A percentile compares a stretch with the other conserved stretches of the same genome.
These are phyloP conservation scores for Leptodermis oblonga DNA, from an alignment of 257 asterid genomes.

Conservation along the genomic window DNA sequence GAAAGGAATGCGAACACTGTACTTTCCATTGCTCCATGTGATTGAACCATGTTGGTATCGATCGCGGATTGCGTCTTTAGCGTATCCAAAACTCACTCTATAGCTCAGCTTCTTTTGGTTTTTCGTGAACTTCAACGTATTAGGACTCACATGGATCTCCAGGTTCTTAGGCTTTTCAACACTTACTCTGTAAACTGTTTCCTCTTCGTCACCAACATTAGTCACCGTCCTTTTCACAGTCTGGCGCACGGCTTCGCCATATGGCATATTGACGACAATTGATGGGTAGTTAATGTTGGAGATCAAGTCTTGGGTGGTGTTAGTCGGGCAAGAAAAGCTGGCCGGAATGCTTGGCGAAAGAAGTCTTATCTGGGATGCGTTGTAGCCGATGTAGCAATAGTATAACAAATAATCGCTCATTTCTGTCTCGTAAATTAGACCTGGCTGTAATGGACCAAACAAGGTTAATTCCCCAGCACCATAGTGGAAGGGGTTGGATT, in stretches of 20 bases:
- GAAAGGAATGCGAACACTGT: too few relatives aligned
- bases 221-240: constrained; percentile 54
- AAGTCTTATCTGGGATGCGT: constrained; percentile 38
- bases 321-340: constrained; percentile 55
- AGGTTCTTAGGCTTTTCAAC: constrained; percentile 35
- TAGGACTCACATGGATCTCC: constrained; percentile 53
- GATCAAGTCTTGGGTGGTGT: constrained; percentile 37
- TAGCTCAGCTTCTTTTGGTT: constrained; percentile 42
- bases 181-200: constrained; percentile 39
- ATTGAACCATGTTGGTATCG: too few relatives aligned
- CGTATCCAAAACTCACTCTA: constrained; percentile 56
- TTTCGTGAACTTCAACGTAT: constrained; percentile 50
- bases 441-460: constrained; percentile 57
- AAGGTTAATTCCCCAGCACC: constrained; percentile 78
- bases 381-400: constrained; percentile 64
- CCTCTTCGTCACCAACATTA: constrained; percentile 61
- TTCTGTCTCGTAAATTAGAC: constrained; percentile 74
- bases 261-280: too few relatives aligned
- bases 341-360: constrained; percentile 29
- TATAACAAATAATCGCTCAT: constrained; percentile 44
- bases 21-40: too few relatives aligned
- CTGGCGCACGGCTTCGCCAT: constrained; percentile 18
- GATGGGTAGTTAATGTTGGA: constrained; percentile 92
- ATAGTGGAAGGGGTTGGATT: constrained; percentile 58
- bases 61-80: too few relatives aligned